Base-by-base conservation (phyloP, 2,329 filamentous ascomycete genomes). In the Penicillium sp. region DNA sequence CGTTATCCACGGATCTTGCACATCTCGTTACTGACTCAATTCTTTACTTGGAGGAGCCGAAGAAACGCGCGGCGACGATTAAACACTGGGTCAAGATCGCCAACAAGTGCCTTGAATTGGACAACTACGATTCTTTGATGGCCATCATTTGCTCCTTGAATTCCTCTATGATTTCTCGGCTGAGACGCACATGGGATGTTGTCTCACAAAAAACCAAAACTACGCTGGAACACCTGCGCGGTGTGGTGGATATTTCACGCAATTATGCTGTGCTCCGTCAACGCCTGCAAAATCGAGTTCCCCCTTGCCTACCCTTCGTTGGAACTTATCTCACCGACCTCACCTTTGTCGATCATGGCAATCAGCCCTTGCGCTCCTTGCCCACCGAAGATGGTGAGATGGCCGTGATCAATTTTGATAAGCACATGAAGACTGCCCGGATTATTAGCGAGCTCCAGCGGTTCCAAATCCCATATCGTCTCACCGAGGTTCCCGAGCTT, bases 1-100 rank as follows among this genome's bases (percentile, higher is more conserved):
- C 86, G 0, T 76, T 98, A 36, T 95, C 91, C 3, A 98, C 90
- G 0, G 90, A 96, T 55, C 75, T 98, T 13, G 90, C 91, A 4
- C 93, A 96, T 62, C 75, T 97, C 35, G 93, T 98, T 9, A 87
- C 89, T 0, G 91, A 97, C 65, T 94, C 88, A 0, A 95, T 98
- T 59, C 79, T 98, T 11, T 83, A 88, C 47, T 80, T 89, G 48
- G 80, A 87, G n/a, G 93, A 97, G 65, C 83, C 86, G 26, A 97
- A 97, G 79, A 95, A 91, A 74, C 83, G 93, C 26, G 91, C 93
- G 1, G 74, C 80, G 1, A 82, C 90, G 45, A 93, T 98, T 73
- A 97, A 98, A 74, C 90, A 97, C 60, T 98, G 93, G 93, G 88
- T 96, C 66, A 98, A 97, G 76, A 84, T 97, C 58, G 89, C 88